phyloP scores from a whole-genome alignment of 1,284 basidiomycete species.

The Leccinum solheimii region DNA sequence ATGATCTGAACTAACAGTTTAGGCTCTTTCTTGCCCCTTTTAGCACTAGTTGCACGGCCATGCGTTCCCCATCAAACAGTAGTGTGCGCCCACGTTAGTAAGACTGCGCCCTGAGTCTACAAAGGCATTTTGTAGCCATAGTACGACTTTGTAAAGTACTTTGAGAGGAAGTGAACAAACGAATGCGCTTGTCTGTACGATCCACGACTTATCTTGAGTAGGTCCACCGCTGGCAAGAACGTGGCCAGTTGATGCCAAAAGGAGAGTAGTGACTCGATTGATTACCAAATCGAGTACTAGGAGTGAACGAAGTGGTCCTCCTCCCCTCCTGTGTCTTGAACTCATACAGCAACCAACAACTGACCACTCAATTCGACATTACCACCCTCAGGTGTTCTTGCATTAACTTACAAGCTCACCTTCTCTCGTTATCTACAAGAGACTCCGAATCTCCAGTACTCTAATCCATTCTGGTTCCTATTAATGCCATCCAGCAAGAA shows the following conservation, averaged over 20 bases:
- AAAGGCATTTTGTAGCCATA: background rate
- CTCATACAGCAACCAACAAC: background rate
- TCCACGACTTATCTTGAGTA: too few relatives aligned
- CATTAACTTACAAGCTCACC: slow-evolving; percentile 36
- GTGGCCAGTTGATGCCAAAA: slow-evolving; percentile 14
- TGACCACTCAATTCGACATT: background rate
- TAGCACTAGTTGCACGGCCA: background rate
- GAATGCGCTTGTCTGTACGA: background rate
- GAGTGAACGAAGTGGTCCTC: slow-evolving; percentile 4
- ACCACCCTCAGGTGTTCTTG: slow-evolving; percentile 27
- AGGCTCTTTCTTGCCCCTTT: background rate
- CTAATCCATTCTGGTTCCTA: slow-evolving; percentile 16
- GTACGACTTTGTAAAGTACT: background rate
- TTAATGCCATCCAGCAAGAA: slow-evolving; percentile 35
- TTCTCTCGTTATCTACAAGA: slow-evolving; percentile 20
- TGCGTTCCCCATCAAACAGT: background rate
- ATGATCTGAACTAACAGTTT: background rate
- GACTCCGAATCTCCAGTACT: slow-evolving; percentile 18
- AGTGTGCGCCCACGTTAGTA: background rate
- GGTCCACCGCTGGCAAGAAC: background rate
- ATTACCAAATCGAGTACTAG: slow-evolving; percentile 15
- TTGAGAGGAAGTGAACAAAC: background rate
- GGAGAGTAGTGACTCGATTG: slow-evolving; percentile 26
- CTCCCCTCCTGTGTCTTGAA: slow-evolving; percentile 22
- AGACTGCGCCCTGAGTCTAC: background rate